Evolutionary conservation across 345 rosid genomes (phyloP), one percentile per base, ranked within the genome.

Genomic region (Isatis tinctoria): DNA sequence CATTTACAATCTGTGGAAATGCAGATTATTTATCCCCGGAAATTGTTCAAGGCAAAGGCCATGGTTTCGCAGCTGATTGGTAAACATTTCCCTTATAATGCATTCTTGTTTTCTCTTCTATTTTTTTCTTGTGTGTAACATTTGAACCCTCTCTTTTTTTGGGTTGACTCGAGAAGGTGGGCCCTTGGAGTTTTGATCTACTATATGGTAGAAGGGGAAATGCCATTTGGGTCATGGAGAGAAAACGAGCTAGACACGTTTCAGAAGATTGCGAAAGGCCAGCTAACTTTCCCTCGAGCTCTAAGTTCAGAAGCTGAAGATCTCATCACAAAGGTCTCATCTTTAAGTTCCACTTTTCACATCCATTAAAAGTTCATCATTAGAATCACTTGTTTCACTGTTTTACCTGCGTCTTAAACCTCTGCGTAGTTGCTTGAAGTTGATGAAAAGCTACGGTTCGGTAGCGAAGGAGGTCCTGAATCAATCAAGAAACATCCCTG

Each of bases 151-250:
- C 35, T 6, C 2, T 32, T 32, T 6, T 6, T 35, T 6, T 1
- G 27, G 44, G 62, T 14, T 56, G n/a, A 37, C 26, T 44, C 8
- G 17, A 36, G 58, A 63, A 90, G 97, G 96, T 91, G 98, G 98
- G 94, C 96, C 30, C 75, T 91, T 62, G 98, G 98, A 67, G 90
- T 91, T 49, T 82, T 91, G 78, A 82, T 93, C 75, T 89, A 85
- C 79, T 91, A 83, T 83, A 88, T 86, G 92, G 80, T 89, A 54
- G 83, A 78, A 67, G 89, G 92, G 33, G 97, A 91, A 83, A 85
- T 83, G 96, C 91, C 97, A 49, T 87, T 89, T 40, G 96, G 96
- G 28, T 87, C 92, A 8, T 87, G 96, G 96, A 85, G 99, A 84
- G 90, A 85, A 65, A 83, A 85, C 41, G 97, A 95, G 79, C 82